These are phyloP conservation scores for Claviceps pazoutovae DNA, from an alignment of 2,329 filamentous ascomycete genomes.

Conservation along the genomic window DNA sequence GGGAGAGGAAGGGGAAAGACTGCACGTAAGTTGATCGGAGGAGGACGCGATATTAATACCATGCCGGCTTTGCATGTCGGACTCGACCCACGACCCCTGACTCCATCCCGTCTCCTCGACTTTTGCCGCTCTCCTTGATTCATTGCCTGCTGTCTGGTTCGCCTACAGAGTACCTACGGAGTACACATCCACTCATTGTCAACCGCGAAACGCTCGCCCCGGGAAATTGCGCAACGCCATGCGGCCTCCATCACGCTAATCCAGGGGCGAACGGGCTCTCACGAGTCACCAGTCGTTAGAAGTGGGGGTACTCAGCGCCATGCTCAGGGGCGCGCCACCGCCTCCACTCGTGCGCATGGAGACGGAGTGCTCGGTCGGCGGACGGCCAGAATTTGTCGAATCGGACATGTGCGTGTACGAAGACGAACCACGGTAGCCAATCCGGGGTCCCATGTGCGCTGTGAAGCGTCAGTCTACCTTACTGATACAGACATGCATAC, in stretches of 20 bases:
- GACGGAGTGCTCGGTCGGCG: not conserved
- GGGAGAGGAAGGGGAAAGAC: conserved; percentile 17
- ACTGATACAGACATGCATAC: no score
- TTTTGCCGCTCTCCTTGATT: not conserved
- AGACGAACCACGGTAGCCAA: no score
- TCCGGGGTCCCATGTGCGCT: no score
- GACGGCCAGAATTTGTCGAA: not conserved
- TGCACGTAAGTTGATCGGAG: conserved; percentile 14
- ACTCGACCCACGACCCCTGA: not conserved
- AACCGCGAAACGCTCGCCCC: not conserved
- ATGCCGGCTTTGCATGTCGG: not conserved
- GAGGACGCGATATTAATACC: conserved; percentile 34
- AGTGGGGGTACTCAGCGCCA: not conserved
- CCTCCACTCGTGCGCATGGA: not conserved
- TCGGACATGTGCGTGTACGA: not conserved
- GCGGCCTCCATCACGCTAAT: conserved; percentile 6
- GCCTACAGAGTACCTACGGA: no score
- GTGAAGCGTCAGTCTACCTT: no score
- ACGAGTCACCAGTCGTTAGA: not conserved
- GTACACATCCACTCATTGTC: not conserved
- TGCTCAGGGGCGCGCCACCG: conserved; percentile 2
- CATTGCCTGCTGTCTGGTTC: not conserved
- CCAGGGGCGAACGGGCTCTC: conserved; percentile 6
- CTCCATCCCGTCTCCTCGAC: not conserved
- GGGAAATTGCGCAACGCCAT: not conserved